Percentiles rank a stretch among this genome's conserved stretches.
Conservation (phyloP, 1,284 basidiomycete species). For the Fomitopsis schrenkii region DNA sequence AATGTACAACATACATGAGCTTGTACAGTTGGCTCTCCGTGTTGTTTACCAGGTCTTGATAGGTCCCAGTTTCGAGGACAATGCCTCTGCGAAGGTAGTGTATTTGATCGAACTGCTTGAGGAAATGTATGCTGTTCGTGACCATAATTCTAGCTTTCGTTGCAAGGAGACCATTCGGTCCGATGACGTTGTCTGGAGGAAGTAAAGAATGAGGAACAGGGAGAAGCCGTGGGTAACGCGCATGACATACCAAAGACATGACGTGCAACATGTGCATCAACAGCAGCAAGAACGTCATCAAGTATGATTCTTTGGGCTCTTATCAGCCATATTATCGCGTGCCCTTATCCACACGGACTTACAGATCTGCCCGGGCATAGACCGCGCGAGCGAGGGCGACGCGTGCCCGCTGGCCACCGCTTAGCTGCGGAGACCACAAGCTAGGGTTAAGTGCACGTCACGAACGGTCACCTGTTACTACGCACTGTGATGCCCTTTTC, state of each 20-base stretch:
- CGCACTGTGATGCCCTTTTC: slow-evolving; percentile 47
- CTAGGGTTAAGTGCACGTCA: not conserved
- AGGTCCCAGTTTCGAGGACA: slow-evolving; percentile 78
- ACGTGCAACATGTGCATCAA: slow-evolving; percentile 42
- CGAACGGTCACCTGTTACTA: not conserved
- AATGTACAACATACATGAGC: slow-evolving; percentile 59
- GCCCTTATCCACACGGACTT: slow-evolving; percentile 15
- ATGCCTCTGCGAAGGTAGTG: slow-evolving; percentile 81
- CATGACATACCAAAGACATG: slow-evolving; percentile 42
- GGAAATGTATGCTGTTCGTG: slow-evolving; percentile 86
- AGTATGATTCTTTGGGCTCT: slow-evolving; percentile 32
- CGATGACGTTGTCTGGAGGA: slow-evolving; percentile 79
- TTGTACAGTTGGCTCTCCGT: slow-evolving; percentile 71
- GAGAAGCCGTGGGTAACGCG: not conserved
- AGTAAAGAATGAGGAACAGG: not conserved
- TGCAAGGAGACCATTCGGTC: slow-evolving; percentile 81
- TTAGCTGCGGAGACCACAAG: slow-evolving; percentile 28
- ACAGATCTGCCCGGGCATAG: slow-evolving; percentile 40
- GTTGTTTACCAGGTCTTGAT: slow-evolving; percentile 59
- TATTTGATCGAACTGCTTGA: slow-evolving; percentile 79
- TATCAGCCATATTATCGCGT: slow-evolving; percentile 12
- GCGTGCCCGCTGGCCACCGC: slow-evolving; percentile 69
- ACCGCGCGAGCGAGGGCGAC: slow-evolving; percentile 44
- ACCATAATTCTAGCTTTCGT: slow-evolving; percentile 87
- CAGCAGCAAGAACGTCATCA: slow-evolving; percentile 56